Evolutionary conservation across 2,329 filamentous ascomycete species (phyloP).

Genomic region (Claviceps purpurea): DNA sequence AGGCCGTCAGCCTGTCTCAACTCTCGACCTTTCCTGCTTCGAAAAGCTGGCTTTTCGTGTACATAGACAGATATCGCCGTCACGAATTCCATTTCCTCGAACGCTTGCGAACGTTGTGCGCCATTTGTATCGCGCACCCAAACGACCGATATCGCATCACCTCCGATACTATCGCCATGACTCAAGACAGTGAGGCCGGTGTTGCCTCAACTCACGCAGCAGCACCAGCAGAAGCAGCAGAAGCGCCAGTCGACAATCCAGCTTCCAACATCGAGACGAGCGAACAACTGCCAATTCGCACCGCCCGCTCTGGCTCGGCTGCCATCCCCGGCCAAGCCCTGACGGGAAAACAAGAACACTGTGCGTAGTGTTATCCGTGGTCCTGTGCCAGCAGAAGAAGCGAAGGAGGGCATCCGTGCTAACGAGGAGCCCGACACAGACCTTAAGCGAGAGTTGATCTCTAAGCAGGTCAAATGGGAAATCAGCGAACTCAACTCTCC

Average conservation of each 20-base stretch:
- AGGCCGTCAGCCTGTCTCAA: background rate
- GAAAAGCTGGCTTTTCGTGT: background rate
- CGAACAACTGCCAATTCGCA: conserved; percentile 18
- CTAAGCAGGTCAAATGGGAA: conserved; percentile 78
- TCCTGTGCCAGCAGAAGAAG: background rate
- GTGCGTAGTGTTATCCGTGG: conserved; percentile 34
- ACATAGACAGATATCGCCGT: background rate
- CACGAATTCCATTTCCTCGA: background rate
- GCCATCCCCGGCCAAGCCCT: conserved; percentile 38
- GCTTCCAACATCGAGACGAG: conserved; percentile 7
- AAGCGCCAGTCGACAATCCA: background rate
- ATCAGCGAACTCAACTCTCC: conserved; percentile 89
- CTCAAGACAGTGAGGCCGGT: background rate
- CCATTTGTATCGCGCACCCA: background rate
- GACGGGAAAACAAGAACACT: conserved; percentile 97
- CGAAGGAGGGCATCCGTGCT: conserved; percentile 7
- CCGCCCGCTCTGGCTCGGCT: conserved; percentile 15
- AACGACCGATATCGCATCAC: background rate
- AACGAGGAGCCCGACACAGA: conserved; percentile 37
- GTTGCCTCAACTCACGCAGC: background rate
- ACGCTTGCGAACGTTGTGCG: too few species aligned
- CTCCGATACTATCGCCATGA: background rate
- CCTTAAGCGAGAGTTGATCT: conserved; percentile 88
- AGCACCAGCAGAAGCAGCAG: background rate
- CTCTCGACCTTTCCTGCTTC: background rate